phyloP scores from a whole-genome alignment of 1,284 basidiomycete species.

The Sphagnurus paluster region DNA sequence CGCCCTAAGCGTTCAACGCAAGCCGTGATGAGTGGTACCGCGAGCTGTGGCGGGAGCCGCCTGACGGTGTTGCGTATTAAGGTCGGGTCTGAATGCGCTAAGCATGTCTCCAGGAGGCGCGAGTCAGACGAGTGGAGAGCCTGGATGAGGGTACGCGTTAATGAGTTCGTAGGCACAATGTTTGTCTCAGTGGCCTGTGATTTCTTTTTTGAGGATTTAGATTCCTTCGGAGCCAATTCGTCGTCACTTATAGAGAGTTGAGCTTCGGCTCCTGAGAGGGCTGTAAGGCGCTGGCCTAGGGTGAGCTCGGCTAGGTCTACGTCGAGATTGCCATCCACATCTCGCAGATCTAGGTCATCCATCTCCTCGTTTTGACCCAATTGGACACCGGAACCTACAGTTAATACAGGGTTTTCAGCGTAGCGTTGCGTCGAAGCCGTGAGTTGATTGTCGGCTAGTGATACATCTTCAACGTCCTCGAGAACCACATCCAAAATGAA shows the following conservation, averaged over 20 bases:
- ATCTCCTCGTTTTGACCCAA: slow-evolving; percentile 59
- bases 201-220: slow-evolving; percentile 32
- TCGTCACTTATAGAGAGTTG: slow-evolving; percentile 46
- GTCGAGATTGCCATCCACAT: slow-evolving; percentile 72
- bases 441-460: slow-evolving; percentile 7
- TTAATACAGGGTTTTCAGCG: slow-evolving; percentile 58
- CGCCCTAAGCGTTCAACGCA: slow-evolving; percentile 89
- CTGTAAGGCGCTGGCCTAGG: slow-evolving; percentile 84
- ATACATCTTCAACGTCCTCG: slow-evolving; percentile 32
- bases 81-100: slow-evolving; percentile 79
- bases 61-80: slow-evolving; percentile 90
- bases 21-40: slow-evolving; percentile 84
- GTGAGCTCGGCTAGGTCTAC: slow-evolving; percentile 87
- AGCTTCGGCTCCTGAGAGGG: slow-evolving; percentile 52
- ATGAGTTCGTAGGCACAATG: slow-evolving; percentile 82
- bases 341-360: slow-evolving; percentile 50
- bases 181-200: slow-evolving; percentile 33
- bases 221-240: slow-evolving; percentile 29
- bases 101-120: slow-evolving; percentile 84
- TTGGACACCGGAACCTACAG: slow-evolving; percentile 62
- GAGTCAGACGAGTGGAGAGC: slow-evolving; percentile 95
- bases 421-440: slow-evolving; percentile 56
- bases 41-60: slow-evolving; percentile 87
- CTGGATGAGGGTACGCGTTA: slow-evolving; percentile 94
- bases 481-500: slow-evolving; percentile 58